Conservation (phyloP, 2,329 filamentous ascomycete genomes). For the Aspergillus texensis region DNA sequence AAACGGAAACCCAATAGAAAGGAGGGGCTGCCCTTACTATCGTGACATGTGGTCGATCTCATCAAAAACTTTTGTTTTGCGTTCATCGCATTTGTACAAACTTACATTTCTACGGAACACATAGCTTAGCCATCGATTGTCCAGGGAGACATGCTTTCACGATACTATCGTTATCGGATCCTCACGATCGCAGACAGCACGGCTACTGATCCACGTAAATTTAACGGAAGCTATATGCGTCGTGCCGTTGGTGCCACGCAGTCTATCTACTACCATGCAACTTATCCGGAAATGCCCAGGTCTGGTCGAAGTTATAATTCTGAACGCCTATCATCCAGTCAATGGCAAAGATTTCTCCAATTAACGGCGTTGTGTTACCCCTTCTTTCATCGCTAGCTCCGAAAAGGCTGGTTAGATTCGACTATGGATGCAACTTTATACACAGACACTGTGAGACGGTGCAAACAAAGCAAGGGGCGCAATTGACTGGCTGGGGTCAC, state of each 20-base stretch:
- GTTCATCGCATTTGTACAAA: background rate
- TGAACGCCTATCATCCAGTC: conserved; percentile 7
- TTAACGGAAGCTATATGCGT: conserved; percentile 1
- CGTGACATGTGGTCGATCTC: background rate
- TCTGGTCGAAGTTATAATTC: conserved; percentile 5
- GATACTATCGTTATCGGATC: background rate
- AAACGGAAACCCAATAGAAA: background rate
- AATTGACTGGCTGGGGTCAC: background rate
- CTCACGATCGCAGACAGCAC: background rate
- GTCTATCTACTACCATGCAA: background rate
- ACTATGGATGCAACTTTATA: background rate
- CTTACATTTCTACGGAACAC: background rate
- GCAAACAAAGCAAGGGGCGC: conserved; percentile 8
- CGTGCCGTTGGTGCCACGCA: conserved; percentile 12
- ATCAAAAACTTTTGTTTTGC: background rate
- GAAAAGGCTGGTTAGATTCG: background rate
- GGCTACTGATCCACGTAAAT: background rate
- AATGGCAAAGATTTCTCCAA: background rate
- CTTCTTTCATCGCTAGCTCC: background rate
- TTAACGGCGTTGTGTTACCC: conserved; percentile 2
- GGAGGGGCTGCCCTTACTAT: background rate
- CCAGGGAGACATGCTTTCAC: background rate
- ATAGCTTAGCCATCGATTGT: background rate
- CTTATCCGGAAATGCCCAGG: background rate
- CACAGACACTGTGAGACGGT: background rate